Evolutionary conservation across 2,329 filamentous ascomycete species (phyloP).

Genomic region (Byssoonygena ceratinophila): DNA sequence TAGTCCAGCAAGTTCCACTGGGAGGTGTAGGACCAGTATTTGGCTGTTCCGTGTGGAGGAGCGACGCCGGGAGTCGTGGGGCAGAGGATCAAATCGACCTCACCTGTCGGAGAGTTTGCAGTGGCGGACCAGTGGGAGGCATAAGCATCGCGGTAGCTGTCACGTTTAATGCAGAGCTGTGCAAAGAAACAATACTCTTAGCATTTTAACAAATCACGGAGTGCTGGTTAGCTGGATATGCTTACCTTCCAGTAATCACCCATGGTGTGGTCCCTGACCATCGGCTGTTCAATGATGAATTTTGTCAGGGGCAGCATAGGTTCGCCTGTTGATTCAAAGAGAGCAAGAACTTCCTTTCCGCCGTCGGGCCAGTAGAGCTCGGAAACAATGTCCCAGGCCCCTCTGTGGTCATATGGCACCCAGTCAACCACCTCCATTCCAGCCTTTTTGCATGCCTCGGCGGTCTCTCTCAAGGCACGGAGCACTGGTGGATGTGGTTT

Average conservation of each 20-base stretch:
- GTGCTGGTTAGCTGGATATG: neutral
- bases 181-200: neutral
- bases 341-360: constrained; percentile 43
- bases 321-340: constrained; percentile 46
- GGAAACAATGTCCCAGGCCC: constrained; percentile 38
- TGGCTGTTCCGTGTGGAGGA: constrained; percentile 44
- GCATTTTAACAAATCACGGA: neutral
- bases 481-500: constrained; percentile 49
- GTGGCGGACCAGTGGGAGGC: constrained; percentile 39
- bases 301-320: constrained; percentile 49
- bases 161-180: constrained; percentile 10
- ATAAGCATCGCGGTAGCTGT: constrained; percentile 36
- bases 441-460: constrained; percentile 14
- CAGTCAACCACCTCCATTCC: constrained; percentile 23
- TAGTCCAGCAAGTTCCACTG: constrained; percentile 63
- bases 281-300: constrained; percentile 48
- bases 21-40: constrained; percentile 55
- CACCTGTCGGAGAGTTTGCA: constrained; percentile 21
- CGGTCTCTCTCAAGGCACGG: constrained; percentile 43
- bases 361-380: constrained; percentile 52
- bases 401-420: constrained; percentile 40
- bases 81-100: constrained; percentile 50
- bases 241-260: constrained; percentile 33
- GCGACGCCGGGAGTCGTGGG: constrained; percentile 48
- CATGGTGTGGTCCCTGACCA: constrained; percentile 35